Conservation (phyloP, 73 alveolate species). For the Urostyla sp. region DNA sequence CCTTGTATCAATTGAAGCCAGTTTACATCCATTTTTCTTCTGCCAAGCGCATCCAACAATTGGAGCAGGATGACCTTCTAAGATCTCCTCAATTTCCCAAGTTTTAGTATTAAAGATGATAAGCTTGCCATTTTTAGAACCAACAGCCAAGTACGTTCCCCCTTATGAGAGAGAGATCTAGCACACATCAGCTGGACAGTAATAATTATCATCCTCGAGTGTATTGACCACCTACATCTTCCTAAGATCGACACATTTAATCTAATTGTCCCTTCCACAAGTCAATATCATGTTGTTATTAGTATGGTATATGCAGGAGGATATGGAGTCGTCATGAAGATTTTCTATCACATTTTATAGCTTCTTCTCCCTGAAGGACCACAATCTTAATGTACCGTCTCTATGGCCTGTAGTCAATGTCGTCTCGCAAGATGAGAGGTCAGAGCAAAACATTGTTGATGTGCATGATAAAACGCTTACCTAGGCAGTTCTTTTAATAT, state of each 20-base stretch:
- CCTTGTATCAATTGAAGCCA: constrained; percentile 28
- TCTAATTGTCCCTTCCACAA: constrained; percentile 54
- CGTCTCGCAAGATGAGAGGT: constrained; percentile 56
- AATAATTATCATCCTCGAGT: constrained; percentile 58
- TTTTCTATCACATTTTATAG: constrained; percentile 51
- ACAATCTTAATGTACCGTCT: constrained; percentile 72
- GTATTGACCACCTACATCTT: constrained; percentile 50
- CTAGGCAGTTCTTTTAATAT: constrained; percentile 68
- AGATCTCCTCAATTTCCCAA: constrained; percentile 56
- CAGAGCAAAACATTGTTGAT: constrained; percentile 47
- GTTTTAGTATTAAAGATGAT: constrained; percentile 46
- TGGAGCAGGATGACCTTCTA: constrained; percentile 48
- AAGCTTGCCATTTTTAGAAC: constrained; percentile 60
- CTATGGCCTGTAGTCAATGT: constrained; percentile 69
- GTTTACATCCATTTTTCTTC: background rate
- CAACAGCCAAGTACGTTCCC: constrained; percentile 53
- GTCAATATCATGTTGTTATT: constrained; percentile 65
- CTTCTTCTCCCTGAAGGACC: constrained; percentile 47
- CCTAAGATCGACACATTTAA: constrained; percentile 55
- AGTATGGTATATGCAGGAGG: constrained; percentile 18
- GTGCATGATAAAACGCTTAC: constrained; percentile 57
- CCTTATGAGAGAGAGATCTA: constrained; percentile 33
- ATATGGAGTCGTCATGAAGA: constrained; percentile 65
- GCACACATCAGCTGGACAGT: constrained; percentile 44
- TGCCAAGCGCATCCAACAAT: constrained; percentile 63